Percentiles rank a stretch among this genome's conserved stretches.
Evolutionary conservation across 805 yeast species (phyloP).

Genomic region (Kazachstania martiniae): DNA sequence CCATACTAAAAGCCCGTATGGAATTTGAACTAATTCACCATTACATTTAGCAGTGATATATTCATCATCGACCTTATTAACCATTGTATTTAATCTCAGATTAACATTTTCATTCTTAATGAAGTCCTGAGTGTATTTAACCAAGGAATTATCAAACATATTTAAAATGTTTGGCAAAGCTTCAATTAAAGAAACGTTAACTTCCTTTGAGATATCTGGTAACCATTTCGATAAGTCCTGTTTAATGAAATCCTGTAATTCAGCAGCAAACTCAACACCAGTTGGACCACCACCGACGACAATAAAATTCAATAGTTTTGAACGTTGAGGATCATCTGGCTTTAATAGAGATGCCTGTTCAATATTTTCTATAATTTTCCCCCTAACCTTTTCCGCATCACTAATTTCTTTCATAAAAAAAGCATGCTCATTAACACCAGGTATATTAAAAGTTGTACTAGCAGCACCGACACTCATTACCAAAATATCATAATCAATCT

Average conservation of each 20-base stretch:
- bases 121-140: conserved; percentile 70
- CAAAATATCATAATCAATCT: conserved; percentile 61
- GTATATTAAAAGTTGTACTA: conserved; percentile 89
- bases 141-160: conserved; percentile 58
- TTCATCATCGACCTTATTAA: conserved; percentile 68
- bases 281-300: conserved; percentile 99
- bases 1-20: conserved; percentile 92
- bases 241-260: conserved; percentile 85
- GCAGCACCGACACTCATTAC: conserved; percentile 92
- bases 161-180: conserved; percentile 82
- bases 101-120: conserved; percentile 60
- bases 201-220: conserved; percentile 74
- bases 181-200: conserved; percentile 77
- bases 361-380: conserved; percentile 71
- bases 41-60: conserved; percentile 48
- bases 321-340: conserved; percentile 61
- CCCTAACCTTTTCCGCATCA: conserved; percentile 77
- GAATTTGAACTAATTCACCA: conserved; percentile 58
- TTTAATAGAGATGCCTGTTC: conserved; percentile 79
- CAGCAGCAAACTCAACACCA: conserved; percentile 97
- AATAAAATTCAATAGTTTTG: conserved; percentile 74
- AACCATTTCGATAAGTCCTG: conserved; percentile 85
- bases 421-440: conserved; percentile 87
- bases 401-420: conserved; percentile 82
- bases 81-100: conserved; percentile 77